Conservation (phyloP, 2,329 filamentous ascomycete species). For the Monosporascus sp. region DNA sequence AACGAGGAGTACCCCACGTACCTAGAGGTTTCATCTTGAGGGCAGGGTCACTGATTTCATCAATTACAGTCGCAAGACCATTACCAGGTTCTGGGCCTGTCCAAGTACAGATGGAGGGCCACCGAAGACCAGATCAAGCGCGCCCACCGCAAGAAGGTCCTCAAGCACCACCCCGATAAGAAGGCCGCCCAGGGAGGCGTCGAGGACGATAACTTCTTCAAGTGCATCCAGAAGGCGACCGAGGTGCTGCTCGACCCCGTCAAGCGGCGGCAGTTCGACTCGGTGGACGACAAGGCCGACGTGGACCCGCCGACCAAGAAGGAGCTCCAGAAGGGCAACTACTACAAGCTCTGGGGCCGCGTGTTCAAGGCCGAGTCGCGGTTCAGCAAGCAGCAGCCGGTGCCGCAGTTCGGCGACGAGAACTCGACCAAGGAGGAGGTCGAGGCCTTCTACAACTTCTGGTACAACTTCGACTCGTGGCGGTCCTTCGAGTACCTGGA, state of each 20-base stretch:
- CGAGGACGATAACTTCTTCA: slow-evolving; percentile 99
- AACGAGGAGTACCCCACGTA: not conserved
- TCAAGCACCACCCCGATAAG: slow-evolving; percentile 98
- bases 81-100: slow-evolving; percentile 91
- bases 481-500: slow-evolving; percentile 96
- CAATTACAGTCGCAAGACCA: slow-evolving; percentile 76
- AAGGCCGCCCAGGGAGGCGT: slow-evolving; percentile 82
- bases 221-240: slow-evolving; percentile 98
- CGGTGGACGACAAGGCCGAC: slow-evolving; percentile 89
- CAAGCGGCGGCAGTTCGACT: slow-evolving; percentile 93
- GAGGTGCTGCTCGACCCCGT: slow-evolving; percentile 88
- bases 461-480: slow-evolving; percentile 99
- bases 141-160: slow-evolving; percentile 98
- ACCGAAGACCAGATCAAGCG: slow-evolving; percentile 98
- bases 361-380: slow-evolving; percentile 90
- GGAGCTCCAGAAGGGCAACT: slow-evolving; percentile 77
- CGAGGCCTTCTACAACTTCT: slow-evolving; percentile 98
- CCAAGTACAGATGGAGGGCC: slow-evolving; percentile 86
- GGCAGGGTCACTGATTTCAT: slow-evolving; percentile 2
- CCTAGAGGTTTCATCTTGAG: not conserved
- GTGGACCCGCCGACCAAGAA: slow-evolving; percentile 92
- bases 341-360: slow-evolving; percentile 88
- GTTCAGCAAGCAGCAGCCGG: slow-evolving; percentile 87
- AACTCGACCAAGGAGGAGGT: slow-evolving; percentile 85
- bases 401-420: slow-evolving; percentile 79